Conservation (phyloP, 2,329 filamentous ascomycete species). For the Cytospora leucostoma region DNA sequence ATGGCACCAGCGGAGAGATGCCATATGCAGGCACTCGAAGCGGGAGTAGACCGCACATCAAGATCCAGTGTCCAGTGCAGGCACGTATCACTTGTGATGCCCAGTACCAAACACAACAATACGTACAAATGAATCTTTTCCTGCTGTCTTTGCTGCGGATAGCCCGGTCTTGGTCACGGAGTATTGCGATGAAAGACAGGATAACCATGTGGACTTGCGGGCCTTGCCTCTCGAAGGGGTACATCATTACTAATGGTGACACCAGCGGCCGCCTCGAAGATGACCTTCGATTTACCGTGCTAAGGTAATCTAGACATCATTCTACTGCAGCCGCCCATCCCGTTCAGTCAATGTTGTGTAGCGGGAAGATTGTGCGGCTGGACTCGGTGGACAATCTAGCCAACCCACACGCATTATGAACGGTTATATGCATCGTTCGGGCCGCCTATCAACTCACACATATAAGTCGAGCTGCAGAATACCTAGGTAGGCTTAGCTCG, state of each 20-base stretch:
- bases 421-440: slow-evolving; percentile 22
- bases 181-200: no score
- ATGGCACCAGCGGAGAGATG: background rate
- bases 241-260: background rate
- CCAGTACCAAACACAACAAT: no score
- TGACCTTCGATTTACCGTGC: no score
- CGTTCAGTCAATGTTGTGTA: slow-evolving; percentile 1
- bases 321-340: background rate
- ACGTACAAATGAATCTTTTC: no score
- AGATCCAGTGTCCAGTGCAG: no score
- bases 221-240: no score
- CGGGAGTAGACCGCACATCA: no score
- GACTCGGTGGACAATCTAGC: slow-evolving; percentile 11
- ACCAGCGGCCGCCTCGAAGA: slow-evolving; percentile 13
- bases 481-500: background rate
- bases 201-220: no score
- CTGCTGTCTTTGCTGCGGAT: no score
- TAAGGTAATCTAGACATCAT: background rate
- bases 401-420: slow-evolving; percentile 10
- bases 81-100: no score
- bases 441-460: slow-evolving; percentile 15
- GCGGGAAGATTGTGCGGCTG: slow-evolving; percentile 6
- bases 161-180: no score
- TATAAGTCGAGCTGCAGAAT: slow-evolving; percentile 12
- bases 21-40: background rate